phyloP scores from a whole-genome alignment of 495 filamentous ascomycete genomes.

The Xylaria venustula region DNA sequence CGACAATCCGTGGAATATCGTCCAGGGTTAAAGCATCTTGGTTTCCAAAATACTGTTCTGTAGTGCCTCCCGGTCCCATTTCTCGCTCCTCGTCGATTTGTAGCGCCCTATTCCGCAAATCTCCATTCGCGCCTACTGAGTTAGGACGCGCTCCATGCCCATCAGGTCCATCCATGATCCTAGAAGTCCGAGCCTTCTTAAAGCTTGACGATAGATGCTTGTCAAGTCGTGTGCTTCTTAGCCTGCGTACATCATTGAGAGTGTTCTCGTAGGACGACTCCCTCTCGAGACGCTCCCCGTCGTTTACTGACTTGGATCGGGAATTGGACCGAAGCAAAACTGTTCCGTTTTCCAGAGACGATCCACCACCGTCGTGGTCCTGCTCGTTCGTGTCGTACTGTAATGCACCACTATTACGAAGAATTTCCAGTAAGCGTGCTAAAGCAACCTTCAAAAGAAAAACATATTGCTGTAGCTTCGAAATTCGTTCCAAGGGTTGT shows the following conservation, averaged over 20 bases:
- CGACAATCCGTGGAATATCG: constrained; percentile 96
- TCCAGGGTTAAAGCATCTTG: constrained; percentile 91
- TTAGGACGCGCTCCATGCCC: constrained; percentile 73
- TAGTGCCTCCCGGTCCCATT: constrained; percentile 65
- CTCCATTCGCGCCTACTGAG: constrained; percentile 68
- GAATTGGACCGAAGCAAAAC: constrained; percentile 57
- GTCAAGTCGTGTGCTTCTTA: constrained; percentile 91
- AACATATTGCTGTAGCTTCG: constrained; percentile 89
- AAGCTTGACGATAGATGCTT: constrained; percentile 89
- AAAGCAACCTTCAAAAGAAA: constrained; percentile 90
- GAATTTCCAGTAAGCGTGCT: constrained; percentile 81
- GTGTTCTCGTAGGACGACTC: constrained; percentile 90
- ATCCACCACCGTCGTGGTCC: constrained; percentile 4
- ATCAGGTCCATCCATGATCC: constrained; percentile 90
- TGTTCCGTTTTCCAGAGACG: constrained; percentile 21
- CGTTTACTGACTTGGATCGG: constrained; percentile 72
- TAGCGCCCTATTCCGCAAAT: constrained; percentile 56
- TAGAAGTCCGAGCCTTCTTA: constrained; percentile 83
- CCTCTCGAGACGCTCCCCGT: constrained; percentile 54
- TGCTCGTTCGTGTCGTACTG: constrained; percentile 34
- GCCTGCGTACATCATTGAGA: constrained; percentile 86
- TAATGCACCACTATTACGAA: constrained; percentile 77
- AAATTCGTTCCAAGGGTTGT: constrained; percentile 57
- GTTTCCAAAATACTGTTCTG: constrained; percentile 79
- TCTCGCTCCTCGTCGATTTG: constrained; percentile 89